These are phyloP conservation scores for Vanderwaltozyma verrucispora DNA, from an alignment of 805 yeast genomes.

Conservation along the genomic window DNA sequence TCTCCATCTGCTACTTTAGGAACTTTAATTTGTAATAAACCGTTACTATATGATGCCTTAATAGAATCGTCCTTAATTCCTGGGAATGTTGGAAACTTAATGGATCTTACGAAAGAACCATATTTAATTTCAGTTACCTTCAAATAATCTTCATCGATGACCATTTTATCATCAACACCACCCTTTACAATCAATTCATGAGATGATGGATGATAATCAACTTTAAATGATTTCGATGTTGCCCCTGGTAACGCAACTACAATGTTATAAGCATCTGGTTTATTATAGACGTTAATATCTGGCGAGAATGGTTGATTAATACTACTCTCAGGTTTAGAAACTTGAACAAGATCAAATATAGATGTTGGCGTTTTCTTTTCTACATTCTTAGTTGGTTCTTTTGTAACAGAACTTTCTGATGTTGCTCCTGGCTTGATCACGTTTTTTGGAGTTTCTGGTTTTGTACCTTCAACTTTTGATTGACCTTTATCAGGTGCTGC, in stretches of 20 bases:
- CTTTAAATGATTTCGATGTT: constrained; percentile 38
- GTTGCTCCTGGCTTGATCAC: not conserved
- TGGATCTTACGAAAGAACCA: constrained; percentile 47
- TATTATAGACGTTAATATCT: constrained; percentile 47
- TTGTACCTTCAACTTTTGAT: not conserved
- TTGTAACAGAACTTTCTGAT: not conserved
- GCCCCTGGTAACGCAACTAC: constrained; percentile 53
- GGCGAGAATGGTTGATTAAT: constrained; percentile 44
- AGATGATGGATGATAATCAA: constrained; percentile 50
- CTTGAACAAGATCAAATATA: constrained; percentile 24
- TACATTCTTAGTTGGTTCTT: not conserved
- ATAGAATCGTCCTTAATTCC: constrained; percentile 43
- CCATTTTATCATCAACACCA: constrained; percentile 31
- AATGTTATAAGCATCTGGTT: constrained; percentile 35
- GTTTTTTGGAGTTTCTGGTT: not conserved
- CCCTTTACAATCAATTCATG: constrained; percentile 46
- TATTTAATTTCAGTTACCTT: constrained; percentile 45
- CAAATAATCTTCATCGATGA: constrained; percentile 31
- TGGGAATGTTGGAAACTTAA: constrained; percentile 46
- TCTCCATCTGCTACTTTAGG: constrained; percentile 34
- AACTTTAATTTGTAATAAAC: constrained; percentile 41
- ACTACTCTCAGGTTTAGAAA: constrained; percentile 36
- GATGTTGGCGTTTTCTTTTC: no score
- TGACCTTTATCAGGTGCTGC: no score
- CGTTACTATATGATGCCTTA: constrained; percentile 43